Evolutionary conservation across 306 rosid species (phyloP).

Genomic region (Vicia villosa): DNA sequence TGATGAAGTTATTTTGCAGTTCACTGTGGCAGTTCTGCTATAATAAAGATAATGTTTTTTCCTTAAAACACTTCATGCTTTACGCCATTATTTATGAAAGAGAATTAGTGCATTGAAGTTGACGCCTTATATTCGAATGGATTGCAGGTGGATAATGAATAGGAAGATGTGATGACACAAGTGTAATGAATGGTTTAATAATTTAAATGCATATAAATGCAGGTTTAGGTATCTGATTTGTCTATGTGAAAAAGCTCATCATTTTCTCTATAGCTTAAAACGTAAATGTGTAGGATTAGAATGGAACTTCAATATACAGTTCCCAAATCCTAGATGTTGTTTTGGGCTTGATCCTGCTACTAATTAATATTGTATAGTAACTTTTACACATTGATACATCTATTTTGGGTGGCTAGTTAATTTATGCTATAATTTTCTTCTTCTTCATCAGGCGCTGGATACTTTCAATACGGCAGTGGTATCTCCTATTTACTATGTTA

Average conservation of each 20-base stretch:
- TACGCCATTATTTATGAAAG: constrained; percentile 18
- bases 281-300: constrained; percentile 23
- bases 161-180: constrained; percentile 27
- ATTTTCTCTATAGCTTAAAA: constrained; percentile 8
- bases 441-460: constrained; percentile 84
- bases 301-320: constrained; percentile 5
- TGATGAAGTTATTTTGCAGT: constrained; percentile 17
- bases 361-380: constrained; percentile 1
- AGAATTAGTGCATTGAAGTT: constrained; percentile 12
- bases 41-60: constrained; percentile 12
- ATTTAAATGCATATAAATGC: constrained; percentile 25
- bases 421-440: constrained; percentile 30
- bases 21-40: constrained; percentile 11
- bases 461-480: constrained; percentile 99
- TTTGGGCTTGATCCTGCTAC: constrained; percentile 9
- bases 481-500: constrained; percentile 93
- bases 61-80: constrained; percentile 16
- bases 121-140: constrained; percentile 27
- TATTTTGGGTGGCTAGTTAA: constrained; percentile 5
- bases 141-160: constrained; percentile 34
- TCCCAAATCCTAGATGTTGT: not conserved
- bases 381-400: not conserved
- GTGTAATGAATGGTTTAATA: constrained; percentile 29
- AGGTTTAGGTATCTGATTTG: constrained; percentile 30
- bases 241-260: constrained; percentile 21